Conservation (phyloP, 345 rosid genomes). For the Syzygium jambos region DNA sequence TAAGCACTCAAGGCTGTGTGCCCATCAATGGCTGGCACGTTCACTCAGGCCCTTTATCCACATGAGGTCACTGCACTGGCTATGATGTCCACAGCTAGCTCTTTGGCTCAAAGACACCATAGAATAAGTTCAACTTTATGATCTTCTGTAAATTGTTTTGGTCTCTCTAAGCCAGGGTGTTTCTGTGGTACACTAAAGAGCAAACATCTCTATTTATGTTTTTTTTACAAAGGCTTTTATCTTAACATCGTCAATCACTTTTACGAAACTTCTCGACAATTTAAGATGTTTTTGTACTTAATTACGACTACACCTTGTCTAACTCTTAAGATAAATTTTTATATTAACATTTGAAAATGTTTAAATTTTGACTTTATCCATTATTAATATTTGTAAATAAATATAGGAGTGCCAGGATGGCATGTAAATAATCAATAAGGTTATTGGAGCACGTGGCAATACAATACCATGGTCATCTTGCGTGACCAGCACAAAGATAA, state of each 20-base stretch:
- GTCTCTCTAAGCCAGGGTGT: not conserved
- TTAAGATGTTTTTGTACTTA: not conserved
- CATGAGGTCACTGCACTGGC: not conserved
- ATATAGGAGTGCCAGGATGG: not conserved
- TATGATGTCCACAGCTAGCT: not conserved
- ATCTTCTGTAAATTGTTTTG: not conserved
- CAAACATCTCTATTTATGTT: not conserved
- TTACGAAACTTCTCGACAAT: not conserved
- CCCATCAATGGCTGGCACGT: not conserved
- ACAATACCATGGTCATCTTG: not conserved
- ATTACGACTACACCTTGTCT: not conserved
- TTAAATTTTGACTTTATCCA: not conserved
- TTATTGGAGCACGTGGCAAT: not conserved
- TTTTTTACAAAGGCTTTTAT: not conserved
- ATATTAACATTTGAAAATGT: not conserved
- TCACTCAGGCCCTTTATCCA: not conserved
- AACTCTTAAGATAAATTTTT: not conserved
- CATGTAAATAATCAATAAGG: not conserved
- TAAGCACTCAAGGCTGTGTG: not conserved
- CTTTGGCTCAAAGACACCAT: not conserved
- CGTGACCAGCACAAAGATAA: not conserved
- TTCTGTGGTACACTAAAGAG: not conserved
- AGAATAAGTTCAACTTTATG: not conserved
- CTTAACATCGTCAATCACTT: not conserved
- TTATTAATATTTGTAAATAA: not conserved